Conservation (phyloP, 768 basidiomycete species). For the Leccinum imitatum region DNA sequence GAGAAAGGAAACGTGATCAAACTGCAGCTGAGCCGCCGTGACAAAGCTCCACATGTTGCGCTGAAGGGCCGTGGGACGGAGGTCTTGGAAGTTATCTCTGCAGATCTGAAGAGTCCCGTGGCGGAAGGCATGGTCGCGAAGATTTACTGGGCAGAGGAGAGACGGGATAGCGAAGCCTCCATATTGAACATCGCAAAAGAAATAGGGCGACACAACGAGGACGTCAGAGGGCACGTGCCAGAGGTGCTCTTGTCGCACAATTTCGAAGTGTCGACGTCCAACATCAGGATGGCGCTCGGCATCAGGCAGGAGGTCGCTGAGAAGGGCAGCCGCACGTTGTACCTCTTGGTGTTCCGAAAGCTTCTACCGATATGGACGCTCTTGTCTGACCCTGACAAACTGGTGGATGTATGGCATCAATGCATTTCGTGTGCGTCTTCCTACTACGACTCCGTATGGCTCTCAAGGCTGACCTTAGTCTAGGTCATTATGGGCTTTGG, state of each 20-base stretch:
- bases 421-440: not conserved
- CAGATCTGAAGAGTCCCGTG: too few relatives aligned
- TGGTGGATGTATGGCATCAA: not conserved
- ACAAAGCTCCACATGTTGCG: not conserved
- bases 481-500: constrained; percentile 13
- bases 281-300: not conserved
- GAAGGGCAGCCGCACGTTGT: not conserved
- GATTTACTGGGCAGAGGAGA: not conserved
- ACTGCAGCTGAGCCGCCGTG: not conserved
- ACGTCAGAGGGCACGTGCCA: not conserved
- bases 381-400: not conserved
- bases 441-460: not conserved
- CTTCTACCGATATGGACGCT: not conserved
- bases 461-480: not conserved
- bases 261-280: not conserved
- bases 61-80: not conserved
- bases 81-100: not conserved
- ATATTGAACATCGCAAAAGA: not conserved
- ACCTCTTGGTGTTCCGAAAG: not conserved
- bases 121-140: not conserved
- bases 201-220: not conserved
- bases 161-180: not conserved
- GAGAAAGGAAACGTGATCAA: not conserved
- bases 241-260: not conserved
- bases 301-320: not conserved